Base-by-base conservation (phyloP, 2,329 filamentous ascomycete species). In the Epichloe hybrida region DNA sequence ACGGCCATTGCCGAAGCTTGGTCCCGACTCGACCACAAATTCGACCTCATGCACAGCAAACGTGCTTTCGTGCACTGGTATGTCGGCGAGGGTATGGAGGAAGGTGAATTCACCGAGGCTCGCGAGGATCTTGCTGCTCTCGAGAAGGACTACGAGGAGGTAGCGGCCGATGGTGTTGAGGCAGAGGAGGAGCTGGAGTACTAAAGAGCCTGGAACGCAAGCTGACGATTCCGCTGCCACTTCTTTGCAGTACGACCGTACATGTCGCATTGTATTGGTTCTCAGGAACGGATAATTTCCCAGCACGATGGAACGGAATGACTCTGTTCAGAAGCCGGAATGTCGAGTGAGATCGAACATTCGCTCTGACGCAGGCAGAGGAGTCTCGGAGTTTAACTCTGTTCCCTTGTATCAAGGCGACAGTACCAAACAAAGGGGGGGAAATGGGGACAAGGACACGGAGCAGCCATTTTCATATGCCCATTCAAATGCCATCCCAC, bases 31-130 rank as follows among this genome's bases (percentile, higher is more conserved):
- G 81, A 84, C 69, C 73, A 83, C 75, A 86, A 86, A 72, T 86
- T 86, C 68, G 82, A 86, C 61, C 81, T 86, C 61, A 86, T 86
- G 83, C 84, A 86, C 76, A 82, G 77, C 71, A 86, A 86, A 77
- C 81, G 83, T 58, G 82, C 83, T 53, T 86, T 86, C 61, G 82
- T 86, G 44, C 82, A 86, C 71, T 86, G 83, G 83, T 86, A 86
- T 59, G 87, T 93, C 50, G 87, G 87, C 58, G 87, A 93, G 72
- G 87, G 87, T 72, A 93, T 93, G 87, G 87, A 93, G 73, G 87
- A 93, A 68, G 87, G 87, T 61, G 87, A 93, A 69, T 93, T 93
- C 73, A 86, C 83, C 56, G 87, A 93, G 70, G 87, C 87, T 55
- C 83, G 87, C 59, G 87, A 93, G 73, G 87, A 93, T 66, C 75